Percentiles rank a stretch among this genome's conserved stretches.
These are phyloP conservation scores for Vitis rupestris DNA, from an alignment of 164 flowering plant species.

Conservation along the genomic window DNA sequence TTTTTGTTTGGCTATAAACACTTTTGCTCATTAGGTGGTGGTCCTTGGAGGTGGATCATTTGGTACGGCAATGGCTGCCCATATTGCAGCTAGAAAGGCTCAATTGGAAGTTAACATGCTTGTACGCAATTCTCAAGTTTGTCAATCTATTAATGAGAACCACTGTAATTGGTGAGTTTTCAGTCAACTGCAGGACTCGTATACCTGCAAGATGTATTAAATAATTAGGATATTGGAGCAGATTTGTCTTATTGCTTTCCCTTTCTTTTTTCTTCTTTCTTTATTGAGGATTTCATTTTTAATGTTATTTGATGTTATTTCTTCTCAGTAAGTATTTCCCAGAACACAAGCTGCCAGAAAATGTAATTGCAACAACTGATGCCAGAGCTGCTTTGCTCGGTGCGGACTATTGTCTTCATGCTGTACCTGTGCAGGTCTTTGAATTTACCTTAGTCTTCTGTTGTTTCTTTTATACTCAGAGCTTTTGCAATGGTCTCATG, in stretches of 20 bases:
- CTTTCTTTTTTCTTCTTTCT: neutral
- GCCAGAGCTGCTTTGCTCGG: conserved; percentile 68
- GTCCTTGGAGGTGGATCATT: conserved; percentile 99
- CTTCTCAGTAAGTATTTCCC: conserved; percentile 80
- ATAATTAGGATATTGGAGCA: no score
- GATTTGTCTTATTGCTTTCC: no score
- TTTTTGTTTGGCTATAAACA: neutral
- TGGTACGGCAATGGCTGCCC: conserved; percentile 99
- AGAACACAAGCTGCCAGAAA: conserved; percentile 73
- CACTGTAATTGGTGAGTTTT: conserved; percentile 62
- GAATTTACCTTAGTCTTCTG: neutral
- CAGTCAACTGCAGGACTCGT: no score
- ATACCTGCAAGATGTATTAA: no score
- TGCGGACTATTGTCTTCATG: conserved; percentile 94
- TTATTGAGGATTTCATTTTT: neutral
- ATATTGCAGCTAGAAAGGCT: conserved; percentile 71
- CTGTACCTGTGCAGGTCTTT: conserved; percentile 94
- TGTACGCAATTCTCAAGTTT: conserved; percentile 74
- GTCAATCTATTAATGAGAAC: conserved; percentile 69
- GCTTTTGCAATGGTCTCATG: neutral
- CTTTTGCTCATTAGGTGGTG: conserved; percentile 54
- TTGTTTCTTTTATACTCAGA: neutral
- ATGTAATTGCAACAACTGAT: conserved; percentile 83
- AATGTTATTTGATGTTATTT: conserved; percentile 5
- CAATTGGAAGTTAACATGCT: conserved; percentile 82